phyloP scores from a whole-genome alignment of 441 rosid genomes.

The Flueggea neowawraea region DNA sequence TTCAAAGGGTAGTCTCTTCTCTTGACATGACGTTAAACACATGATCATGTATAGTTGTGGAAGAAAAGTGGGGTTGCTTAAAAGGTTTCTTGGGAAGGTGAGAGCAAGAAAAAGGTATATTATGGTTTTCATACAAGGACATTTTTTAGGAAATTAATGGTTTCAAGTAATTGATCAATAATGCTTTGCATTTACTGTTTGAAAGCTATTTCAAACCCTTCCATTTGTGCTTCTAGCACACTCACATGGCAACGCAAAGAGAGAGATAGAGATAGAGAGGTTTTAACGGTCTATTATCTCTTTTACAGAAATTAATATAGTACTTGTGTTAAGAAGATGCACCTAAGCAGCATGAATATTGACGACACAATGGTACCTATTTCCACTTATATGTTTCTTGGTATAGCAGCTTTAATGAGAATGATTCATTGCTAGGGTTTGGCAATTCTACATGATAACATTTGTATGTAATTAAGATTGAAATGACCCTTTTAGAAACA shows the following conservation, averaged over 20 bases:
- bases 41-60: no score
- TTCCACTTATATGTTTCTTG: no score
- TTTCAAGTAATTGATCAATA: constrained; percentile 31
- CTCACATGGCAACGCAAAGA: background rate
- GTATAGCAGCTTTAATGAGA: no score
- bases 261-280: background rate
- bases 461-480: no score
- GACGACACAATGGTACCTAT: no score
- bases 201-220: constrained; percentile 39
- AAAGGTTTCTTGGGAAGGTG: constrained; percentile 8
- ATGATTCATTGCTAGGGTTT: no score
- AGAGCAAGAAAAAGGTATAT: constrained; percentile 18
- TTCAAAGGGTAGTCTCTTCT: no score
- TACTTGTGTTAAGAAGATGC: no score
- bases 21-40: no score
- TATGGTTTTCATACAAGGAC: constrained; percentile 20
- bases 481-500: no score
- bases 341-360: no score
- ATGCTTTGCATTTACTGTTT: constrained; percentile 29
- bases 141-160: constrained; percentile 18
- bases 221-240: constrained; percentile 17
- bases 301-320: background rate
- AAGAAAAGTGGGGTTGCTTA: constrained; percentile 15
- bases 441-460: no score
- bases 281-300: constrained; percentile 18